Percentiles rank a stretch among this genome's conserved stretches.
These are phyloP conservation scores for Atkinsonella texensis DNA, from an alignment of 2,329 filamentous ascomycete species.

Conservation along the genomic window DNA sequence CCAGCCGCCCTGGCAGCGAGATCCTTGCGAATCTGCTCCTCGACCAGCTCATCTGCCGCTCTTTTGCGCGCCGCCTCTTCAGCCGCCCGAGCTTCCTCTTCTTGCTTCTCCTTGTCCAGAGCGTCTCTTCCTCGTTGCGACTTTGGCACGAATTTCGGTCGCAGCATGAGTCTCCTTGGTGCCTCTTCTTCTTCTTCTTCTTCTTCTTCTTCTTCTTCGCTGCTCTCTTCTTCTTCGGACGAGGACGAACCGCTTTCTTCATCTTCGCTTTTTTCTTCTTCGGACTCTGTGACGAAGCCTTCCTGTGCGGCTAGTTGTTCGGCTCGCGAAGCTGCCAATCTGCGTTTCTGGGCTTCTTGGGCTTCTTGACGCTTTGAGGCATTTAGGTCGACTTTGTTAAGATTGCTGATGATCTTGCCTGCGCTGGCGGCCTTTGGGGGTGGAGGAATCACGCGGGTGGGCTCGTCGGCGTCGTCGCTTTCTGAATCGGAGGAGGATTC, in stretches of 20 bases:
- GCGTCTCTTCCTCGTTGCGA: conserved; percentile 32
- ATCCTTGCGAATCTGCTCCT: conserved; percentile 78
- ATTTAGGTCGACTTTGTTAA: conserved; percentile 40
- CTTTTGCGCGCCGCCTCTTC: conserved; percentile 54
- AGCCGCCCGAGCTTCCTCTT: conserved; percentile 25
- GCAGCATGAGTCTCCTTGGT: conserved; percentile 44
- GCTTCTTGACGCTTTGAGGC: conserved; percentile 30
- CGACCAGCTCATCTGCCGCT: conserved; percentile 67
- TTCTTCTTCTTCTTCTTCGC: conserved; percentile 22
- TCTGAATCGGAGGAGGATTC: conserved; percentile 43
- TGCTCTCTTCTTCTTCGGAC: conserved; percentile 33
- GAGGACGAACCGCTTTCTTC: background rate
- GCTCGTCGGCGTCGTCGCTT: conserved; percentile 27
- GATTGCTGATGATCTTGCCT: conserved; percentile 41
- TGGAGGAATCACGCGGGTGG: conserved; percentile 29
- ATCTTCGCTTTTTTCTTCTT: conserved; percentile 25
- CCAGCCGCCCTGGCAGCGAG: conserved; percentile 61
- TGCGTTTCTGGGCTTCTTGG: conserved; percentile 33
- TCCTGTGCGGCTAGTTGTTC: conserved; percentile 44
- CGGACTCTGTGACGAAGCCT: conserved; percentile 47
- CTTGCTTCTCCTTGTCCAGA: conserved; percentile 19
- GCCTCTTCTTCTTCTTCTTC: conserved; percentile 42
- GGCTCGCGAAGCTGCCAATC: conserved; percentile 35
- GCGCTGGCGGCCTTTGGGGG: conserved; percentile 46
- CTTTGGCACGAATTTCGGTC: conserved; percentile 53